phyloP scores from a whole-genome alignment of 305 asterid species.

The Caryopteris hybrid region DNA sequence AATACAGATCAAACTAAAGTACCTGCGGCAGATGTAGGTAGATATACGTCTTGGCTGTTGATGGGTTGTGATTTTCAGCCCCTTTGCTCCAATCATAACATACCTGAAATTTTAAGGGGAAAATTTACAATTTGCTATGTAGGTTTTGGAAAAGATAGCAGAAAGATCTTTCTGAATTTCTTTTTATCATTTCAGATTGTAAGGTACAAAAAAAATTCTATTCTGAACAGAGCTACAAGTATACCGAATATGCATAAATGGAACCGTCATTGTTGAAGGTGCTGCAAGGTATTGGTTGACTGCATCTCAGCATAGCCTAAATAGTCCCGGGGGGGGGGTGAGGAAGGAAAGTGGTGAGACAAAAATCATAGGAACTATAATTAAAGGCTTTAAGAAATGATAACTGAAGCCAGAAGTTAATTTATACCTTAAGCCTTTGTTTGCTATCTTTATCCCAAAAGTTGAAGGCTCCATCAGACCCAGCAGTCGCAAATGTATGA shows the following conservation, averaged over 20 bases:
- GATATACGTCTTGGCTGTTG: conserved; percentile 63
- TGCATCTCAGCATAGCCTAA: conserved; percentile 76
- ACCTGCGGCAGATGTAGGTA: conserved; percentile 81
- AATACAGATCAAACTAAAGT: neutral
- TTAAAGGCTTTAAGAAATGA: neutral
- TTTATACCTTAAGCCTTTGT: conserved; percentile 90
- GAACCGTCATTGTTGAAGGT: conserved; percentile 84
- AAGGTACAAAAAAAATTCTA: neutral
- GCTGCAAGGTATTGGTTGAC: conserved; percentile 80
- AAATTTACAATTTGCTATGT: neutral
- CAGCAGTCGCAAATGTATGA: conserved; percentile 82
- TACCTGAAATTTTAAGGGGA: conserved; percentile 34
- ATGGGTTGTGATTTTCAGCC: conserved; percentile 89
- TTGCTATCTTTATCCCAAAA: conserved; percentile 97
- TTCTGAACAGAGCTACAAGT: conserved; percentile 6
- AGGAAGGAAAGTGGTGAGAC: conserved; percentile 3
- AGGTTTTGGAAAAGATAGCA: neutral
- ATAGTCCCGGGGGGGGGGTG: neutral
- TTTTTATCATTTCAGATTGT: neutral
- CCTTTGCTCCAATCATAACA: conserved; percentile 99
- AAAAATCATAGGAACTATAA: neutral
- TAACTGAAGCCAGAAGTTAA: conserved; percentile 5
- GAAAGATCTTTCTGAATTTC: neutral
- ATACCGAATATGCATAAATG: conserved; percentile 75
- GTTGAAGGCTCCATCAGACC: conserved; percentile 86